These are phyloP conservation scores for Orbilia ellipsospora DNA, from an alignment of 2,329 filamentous ascomycete genomes.

Conservation along the genomic window DNA sequence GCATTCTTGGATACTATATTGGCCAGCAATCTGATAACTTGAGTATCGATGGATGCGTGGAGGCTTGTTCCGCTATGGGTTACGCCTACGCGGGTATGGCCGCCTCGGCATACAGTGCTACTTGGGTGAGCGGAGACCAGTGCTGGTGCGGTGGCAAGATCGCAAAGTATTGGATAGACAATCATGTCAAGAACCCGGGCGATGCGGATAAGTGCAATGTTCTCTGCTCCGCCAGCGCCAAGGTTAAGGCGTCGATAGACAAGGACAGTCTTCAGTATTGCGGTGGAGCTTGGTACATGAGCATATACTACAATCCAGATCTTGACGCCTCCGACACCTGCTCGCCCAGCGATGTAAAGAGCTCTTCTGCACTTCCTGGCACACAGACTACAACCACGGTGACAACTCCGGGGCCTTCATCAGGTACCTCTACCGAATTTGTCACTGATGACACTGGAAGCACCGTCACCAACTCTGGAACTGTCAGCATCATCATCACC, in stretches of 20 bases:
- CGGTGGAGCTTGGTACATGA: constrained; percentile 17
- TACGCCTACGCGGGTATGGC: constrained; percentile 22
- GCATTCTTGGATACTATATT: neutral
- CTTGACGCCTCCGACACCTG: constrained; percentile 1
- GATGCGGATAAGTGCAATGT: neutral
- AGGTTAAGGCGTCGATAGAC: neutral
- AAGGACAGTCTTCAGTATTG: constrained; percentile 20
- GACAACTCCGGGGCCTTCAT: too few relatives aligned
- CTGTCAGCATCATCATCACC: neutral
- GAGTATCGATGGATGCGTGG: constrained; percentile 20
- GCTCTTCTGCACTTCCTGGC: neutral
- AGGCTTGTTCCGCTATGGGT: constrained; percentile 6
- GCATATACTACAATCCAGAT: constrained; percentile 6
- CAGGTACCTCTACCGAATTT: too few relatives aligned
- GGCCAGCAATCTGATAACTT: constrained; percentile 8
- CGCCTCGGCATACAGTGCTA: neutral
- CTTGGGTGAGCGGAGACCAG: constrained; percentile 3
- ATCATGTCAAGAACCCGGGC: neutral
- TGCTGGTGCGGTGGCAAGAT: constrained; percentile 29
- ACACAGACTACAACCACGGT: constrained; percentile 1
- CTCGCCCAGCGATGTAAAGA: neutral
- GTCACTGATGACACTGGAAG: neutral
- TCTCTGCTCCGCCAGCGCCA: constrained; percentile 1
- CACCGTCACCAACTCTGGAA: neutral
- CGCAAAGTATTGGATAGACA: neutral